Evolutionary conservation across 139 green algal genomes (phyloP).

Genomic region (Limnomonas spitsbergensis): DNA sequence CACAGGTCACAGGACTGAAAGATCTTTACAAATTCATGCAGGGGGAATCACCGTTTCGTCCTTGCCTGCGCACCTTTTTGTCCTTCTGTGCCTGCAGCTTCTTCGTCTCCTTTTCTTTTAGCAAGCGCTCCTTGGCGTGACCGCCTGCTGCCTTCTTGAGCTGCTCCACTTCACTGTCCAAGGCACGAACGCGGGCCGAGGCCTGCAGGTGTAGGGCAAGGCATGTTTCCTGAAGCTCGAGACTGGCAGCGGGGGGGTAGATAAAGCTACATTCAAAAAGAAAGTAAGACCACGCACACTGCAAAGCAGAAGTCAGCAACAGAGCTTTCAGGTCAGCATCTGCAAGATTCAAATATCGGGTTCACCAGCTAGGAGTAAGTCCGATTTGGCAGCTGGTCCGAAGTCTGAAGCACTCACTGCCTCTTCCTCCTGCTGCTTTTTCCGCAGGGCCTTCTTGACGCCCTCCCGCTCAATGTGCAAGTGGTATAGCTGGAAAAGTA

Average conservation of each 20-base stretch:
- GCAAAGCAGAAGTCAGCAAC: too few relatives aligned
- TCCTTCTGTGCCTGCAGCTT: constrained; percentile 54
- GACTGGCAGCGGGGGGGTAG: too few relatives aligned
- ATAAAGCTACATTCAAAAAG: too few relatives aligned
- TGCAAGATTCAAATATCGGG: too few relatives aligned
- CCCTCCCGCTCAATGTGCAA: constrained; percentile 53
- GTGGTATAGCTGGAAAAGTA: constrained; percentile 81
- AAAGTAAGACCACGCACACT: too few relatives aligned
- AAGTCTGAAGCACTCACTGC: not conserved
- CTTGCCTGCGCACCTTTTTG: constrained; percentile 44
- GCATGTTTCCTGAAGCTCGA: not conserved
- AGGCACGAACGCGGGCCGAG: not conserved
- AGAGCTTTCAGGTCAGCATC: too few relatives aligned
- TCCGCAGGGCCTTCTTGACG: not conserved
- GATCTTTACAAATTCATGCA: too few relatives aligned
- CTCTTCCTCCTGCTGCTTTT: constrained; percentile 4
- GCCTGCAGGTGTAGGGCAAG: not conserved
- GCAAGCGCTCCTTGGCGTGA: constrained; percentile 27
- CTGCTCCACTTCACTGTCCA: constrained; percentile 25
- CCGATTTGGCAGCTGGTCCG: too few relatives aligned
- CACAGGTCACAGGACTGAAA: not conserved
- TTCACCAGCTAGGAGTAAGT: too few relatives aligned
- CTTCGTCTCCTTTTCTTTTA: constrained; percentile 69
- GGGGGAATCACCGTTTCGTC: too few relatives aligned
- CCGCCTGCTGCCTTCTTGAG: constrained; percentile 23